These are phyloP conservation scores for Actinidia arguta DNA, from an alignment of 179 eudicot species.

Conservation along the genomic window DNA sequence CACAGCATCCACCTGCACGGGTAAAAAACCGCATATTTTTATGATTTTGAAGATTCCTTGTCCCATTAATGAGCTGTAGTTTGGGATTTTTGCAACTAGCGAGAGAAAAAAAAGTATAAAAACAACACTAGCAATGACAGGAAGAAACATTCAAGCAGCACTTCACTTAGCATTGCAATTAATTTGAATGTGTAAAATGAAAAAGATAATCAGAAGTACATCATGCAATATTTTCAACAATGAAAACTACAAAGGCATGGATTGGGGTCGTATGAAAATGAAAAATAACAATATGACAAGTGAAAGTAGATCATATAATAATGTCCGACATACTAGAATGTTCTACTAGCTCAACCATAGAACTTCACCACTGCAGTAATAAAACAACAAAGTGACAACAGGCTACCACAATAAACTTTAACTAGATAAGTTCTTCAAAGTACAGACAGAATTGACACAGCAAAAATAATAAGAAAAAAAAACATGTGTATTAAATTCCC, in stretches of 20 bases:
- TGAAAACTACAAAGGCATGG: background rate
- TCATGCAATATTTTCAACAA: background rate
- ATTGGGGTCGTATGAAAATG: background rate
- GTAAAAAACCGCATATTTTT: background rate
- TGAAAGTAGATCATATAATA: background rate
- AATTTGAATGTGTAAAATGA: background rate
- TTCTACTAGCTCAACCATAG: background rate
- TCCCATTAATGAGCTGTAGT: background rate
- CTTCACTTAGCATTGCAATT: background rate
- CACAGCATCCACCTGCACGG: slow-evolving; percentile 44
- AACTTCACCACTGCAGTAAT: background rate
- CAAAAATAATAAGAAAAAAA: too few relatives aligned
- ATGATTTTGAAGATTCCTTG: background rate
- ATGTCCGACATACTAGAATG: background rate
- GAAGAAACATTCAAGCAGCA: slow-evolving; percentile 11
- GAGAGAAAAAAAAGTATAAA: background rate
- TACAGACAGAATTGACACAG: background rate
- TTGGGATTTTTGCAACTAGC: background rate
- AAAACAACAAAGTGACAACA: background rate
- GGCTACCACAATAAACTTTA: background rate
- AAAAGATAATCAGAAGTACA: background rate
- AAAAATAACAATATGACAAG: background rate
- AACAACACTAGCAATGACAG: background rate
- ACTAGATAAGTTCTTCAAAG: background rate
- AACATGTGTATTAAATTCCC: too few relatives aligned